A percentile compares a stretch with the other conserved stretches of the same genome.
phyloP scores from a whole-genome alignment of 768 basidiomycete genomes.

The Suillus tomentosus region DNA sequence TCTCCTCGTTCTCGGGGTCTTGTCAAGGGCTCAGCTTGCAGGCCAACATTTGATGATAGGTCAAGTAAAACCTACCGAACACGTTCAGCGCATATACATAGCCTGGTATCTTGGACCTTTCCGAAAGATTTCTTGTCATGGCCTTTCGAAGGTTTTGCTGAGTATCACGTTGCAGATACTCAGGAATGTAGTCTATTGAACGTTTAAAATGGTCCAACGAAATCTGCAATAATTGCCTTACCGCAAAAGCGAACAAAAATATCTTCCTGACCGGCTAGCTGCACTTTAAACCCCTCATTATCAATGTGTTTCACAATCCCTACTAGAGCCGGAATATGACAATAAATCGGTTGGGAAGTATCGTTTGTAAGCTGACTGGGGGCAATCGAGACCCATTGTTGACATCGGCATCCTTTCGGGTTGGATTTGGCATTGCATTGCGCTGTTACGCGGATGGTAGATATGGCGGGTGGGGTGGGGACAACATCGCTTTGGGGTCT shows the following conservation, averaged over 20 bases:
- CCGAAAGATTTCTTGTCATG: conserved; percentile 55
- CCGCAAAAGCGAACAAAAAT: conserved; percentile 62
- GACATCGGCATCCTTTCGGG: neutral
- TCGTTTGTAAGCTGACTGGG: too few species aligned
- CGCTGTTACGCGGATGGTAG: neutral
- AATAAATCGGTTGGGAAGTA: neutral
- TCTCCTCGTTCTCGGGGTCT: conserved; percentile 37
- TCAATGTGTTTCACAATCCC: conserved; percentile 38
- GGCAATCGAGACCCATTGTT: too few species aligned
- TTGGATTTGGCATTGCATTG: neutral
- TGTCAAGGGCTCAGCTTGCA: neutral
- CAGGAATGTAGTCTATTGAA: conserved; percentile 66
- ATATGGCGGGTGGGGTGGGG: too few species aligned
- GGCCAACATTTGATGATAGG: neutral
- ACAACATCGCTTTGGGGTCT: neutral
- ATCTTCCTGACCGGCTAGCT: conserved; percentile 35
- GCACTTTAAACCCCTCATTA: conserved; percentile 57
- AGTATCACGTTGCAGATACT: conserved; percentile 61
- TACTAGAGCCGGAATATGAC: neutral
- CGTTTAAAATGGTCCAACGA: conserved; percentile 6
- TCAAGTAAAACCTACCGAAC: conserved; percentile 17
- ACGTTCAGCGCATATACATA: conserved; percentile 76
- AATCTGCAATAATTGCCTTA: conserved; percentile 28
- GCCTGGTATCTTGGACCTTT: conserved; percentile 80
- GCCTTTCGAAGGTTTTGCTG: conserved; percentile 52